Percentiles rank a stretch among this genome's conserved stretches.
Evolutionary conservation across 2,329 filamentous ascomycete species (phyloP).

Genomic region (Trichothecium sympodiale): DNA sequence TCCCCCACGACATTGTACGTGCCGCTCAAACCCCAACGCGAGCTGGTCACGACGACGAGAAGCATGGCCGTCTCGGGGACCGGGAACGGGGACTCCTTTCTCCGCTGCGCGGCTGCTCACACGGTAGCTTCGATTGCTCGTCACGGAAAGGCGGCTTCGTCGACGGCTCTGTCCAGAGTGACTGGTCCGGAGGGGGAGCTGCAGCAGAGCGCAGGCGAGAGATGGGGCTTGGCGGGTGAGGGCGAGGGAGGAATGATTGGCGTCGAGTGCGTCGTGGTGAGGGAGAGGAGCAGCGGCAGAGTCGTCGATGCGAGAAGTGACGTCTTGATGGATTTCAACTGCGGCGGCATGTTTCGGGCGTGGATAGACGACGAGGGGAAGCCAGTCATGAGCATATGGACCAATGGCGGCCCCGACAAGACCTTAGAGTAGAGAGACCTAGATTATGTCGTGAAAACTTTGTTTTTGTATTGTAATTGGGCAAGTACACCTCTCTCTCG

Average conservation of each 20-base stretch:
- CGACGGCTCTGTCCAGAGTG: constrained; percentile 47
- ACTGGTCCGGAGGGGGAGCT: constrained; percentile 64
- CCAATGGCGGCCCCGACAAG: constrained; percentile 15
- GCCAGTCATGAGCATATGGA: constrained; percentile 36
- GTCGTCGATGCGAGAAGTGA: constrained; percentile 30
- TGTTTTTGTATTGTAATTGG: not conserved
- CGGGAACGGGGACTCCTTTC: constrained; percentile 81
- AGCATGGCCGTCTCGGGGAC: constrained; percentile 61
- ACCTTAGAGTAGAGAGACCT: too few relatives aligned
- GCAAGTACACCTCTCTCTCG: not conserved
- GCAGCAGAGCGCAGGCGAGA: constrained; percentile 59
- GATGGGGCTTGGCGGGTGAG: constrained; percentile 66
- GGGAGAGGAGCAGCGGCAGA: constrained; percentile 26
- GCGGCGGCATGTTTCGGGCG: constrained; percentile 77
- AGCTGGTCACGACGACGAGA: constrained; percentile 9
- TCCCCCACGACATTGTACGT: constrained; percentile 17
- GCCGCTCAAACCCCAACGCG: not conserved
- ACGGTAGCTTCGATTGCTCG: constrained; percentile 64
- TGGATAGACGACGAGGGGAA: constrained; percentile 56
- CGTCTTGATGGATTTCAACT: constrained; percentile 72
- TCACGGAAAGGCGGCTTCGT: constrained; percentile 36
- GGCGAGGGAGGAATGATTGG: constrained; percentile 82
- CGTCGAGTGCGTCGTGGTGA: constrained; percentile 48
- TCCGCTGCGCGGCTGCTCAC: constrained; percentile 58
- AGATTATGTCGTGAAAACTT: not conserved